A percentile compares a stretch with the other conserved stretches of the same genome.
These are phyloP conservation scores for Datura wrightii DNA, from an alignment of 257 asterid genomes.

Conservation along the genomic window DNA sequence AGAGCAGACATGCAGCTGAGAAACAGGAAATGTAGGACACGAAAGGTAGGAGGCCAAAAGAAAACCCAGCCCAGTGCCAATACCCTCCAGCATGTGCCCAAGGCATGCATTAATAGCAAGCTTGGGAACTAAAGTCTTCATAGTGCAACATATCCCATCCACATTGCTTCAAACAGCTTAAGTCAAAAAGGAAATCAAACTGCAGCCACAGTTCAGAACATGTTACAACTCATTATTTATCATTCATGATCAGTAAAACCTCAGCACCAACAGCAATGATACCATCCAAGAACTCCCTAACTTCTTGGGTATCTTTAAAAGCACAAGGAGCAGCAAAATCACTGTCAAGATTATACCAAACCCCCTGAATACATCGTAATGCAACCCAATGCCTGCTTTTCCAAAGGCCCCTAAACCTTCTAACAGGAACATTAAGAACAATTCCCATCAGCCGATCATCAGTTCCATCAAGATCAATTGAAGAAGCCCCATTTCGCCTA, in stretches of 20 bases:
- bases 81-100: not conserved
- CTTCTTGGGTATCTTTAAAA: constrained; percentile 53
- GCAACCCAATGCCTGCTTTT: constrained; percentile 85
- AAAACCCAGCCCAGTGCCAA: not conserved
- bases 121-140: not conserved
- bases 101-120: not conserved
- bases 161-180: constrained; percentile 17
- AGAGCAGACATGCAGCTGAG: not conserved
- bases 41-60: not conserved
- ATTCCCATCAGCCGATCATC: constrained; percentile 64
- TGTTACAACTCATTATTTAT: constrained; percentile 37
- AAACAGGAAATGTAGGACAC: not conserved
- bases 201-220: not conserved
- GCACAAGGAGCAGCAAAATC: constrained; percentile 60
- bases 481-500: constrained; percentile 59
- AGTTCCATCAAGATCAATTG: constrained; percentile 61
- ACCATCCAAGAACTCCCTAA: constrained; percentile 56
- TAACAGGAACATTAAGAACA: constrained; percentile 70
- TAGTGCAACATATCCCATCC: not conserved
- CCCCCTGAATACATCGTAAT: constrained; percentile 56
- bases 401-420: constrained; percentile 70
- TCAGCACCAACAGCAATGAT: constrained; percentile 62
- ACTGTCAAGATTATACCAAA: constrained; percentile 91
- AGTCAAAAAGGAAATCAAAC: not conserved
- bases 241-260: constrained; percentile 69